phyloP scores from a whole-genome alignment of 192 early-diverging fungal genomes.

The Podila minutissima region DNA sequence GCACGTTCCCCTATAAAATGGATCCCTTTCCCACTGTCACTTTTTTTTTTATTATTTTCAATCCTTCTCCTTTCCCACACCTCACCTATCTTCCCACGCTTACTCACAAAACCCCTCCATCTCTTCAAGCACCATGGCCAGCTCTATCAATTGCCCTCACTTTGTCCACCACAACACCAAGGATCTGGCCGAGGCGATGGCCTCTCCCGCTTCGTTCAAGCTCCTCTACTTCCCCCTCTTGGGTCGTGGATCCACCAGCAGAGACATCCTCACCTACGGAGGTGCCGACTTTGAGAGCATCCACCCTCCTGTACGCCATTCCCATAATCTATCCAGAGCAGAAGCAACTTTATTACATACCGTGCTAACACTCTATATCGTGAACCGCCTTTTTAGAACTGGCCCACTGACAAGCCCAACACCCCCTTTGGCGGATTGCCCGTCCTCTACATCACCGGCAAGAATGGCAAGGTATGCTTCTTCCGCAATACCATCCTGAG shows the following conservation, averaged over 20 bases:
- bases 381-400: neutral
- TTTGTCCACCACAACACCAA: neutral
- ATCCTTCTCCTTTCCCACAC: no score
- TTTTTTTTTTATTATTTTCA: neutral
- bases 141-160: neutral
- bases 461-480: conserved; percentile 10
- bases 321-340: neutral
- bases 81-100: neutral
- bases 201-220: conserved; percentile 7
- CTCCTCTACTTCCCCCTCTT: conserved; percentile 13
- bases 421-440: conserved; percentile 7
- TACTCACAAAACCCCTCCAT: neutral
- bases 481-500: neutral
- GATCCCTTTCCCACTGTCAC: neutral
- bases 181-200: neutral
- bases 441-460: conserved; percentile 5
- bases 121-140: neutral
- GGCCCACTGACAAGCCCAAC: conserved; percentile 4
- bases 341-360: neutral
- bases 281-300: neutral
- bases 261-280: conserved; percentile 3
- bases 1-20: no score
- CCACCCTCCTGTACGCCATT: neutral
- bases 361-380: neutral
- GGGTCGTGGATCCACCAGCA: neutral